Conservation (phyloP, 31 red algal genomes). For the Asparagopsis taxiformis region DNA sequence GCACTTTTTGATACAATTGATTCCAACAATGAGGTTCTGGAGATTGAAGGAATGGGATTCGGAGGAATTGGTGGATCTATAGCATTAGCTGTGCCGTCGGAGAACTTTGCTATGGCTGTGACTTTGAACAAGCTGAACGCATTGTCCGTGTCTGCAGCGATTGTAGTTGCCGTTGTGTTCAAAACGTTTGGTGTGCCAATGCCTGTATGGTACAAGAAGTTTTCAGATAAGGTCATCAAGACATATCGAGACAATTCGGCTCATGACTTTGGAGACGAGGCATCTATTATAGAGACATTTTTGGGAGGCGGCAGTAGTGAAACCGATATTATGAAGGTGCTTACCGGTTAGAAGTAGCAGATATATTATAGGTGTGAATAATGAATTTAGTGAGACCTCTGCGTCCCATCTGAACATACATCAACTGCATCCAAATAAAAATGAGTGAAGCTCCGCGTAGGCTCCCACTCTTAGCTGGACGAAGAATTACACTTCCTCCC, state of each 20-base stretch:
- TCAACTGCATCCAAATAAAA: no score
- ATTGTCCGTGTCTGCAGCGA: slow-evolving; percentile 33
- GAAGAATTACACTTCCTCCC: no score
- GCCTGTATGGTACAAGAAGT: slow-evolving; percentile 32
- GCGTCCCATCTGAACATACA: no score
- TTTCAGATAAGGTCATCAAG: slow-evolving; percentile 12
- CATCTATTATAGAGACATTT: slow-evolving; percentile 10
- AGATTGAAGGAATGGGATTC: slow-evolving; percentile 38
- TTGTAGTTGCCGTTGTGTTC: slow-evolving; percentile 26
- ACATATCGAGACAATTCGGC: neutral
- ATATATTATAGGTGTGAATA: no score
- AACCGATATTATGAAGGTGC: slow-evolving; percentile 24
- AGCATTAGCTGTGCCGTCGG: slow-evolving; percentile 63
- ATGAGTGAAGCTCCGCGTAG: no score
- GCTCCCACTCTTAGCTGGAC: no score
- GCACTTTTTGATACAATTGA: slow-evolving; percentile 35
- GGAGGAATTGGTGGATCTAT: slow-evolving; percentile 72
- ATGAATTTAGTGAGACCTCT: no score
- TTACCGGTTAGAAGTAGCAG: slow-evolving; percentile 1
- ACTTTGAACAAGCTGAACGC: slow-evolving; percentile 72
- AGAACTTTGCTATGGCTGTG: slow-evolving; percentile 59
- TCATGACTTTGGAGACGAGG: slow-evolving; percentile 9
- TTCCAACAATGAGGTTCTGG: slow-evolving; percentile 1
- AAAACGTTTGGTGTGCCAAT: slow-evolving; percentile 25
- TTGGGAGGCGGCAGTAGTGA: slow-evolving; percentile 10